phyloP scores from a whole-genome alignment of 2,329 filamentous ascomycete species.

The Amylocarpus encephaloides region DNA sequence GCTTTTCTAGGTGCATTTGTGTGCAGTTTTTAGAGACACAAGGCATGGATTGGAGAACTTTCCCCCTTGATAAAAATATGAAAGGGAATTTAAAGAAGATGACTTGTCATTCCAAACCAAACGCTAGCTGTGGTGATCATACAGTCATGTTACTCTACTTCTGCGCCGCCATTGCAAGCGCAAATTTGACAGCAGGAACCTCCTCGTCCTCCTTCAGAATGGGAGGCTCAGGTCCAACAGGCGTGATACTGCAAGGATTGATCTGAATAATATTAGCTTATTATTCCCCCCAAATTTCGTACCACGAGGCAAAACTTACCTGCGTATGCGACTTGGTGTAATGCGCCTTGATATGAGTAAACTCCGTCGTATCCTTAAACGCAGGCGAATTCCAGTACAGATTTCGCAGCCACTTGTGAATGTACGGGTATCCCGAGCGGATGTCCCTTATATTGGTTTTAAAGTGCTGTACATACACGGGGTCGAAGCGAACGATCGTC shows the following conservation, averaged over 20 bases:
- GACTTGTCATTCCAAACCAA: too few relatives aligned
- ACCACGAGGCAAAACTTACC: conserved; percentile 22
- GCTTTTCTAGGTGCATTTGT: too few relatives aligned
- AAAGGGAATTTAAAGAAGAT: too few relatives aligned
- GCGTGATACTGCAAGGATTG: conserved; percentile 68
- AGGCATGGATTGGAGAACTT: too few relatives aligned
- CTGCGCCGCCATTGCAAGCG: conserved; percentile 21
- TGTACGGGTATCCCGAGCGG: conserved; percentile 46
- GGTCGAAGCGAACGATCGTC: conserved; percentile 60
- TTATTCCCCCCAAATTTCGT: conserved; percentile 32
- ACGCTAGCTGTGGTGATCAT: too few relatives aligned
- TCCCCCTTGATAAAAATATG: too few relatives aligned
- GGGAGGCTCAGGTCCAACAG: conserved; percentile 76
- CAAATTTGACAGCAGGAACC: conserved; percentile 50
- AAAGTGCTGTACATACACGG: conserved; percentile 79
- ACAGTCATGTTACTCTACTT: conserved; percentile 12
- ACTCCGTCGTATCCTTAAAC: conserved; percentile 41
- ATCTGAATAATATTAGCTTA: conserved; percentile 43
- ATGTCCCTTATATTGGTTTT: conserved; percentile 54
- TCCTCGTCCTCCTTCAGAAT: conserved; percentile 74
- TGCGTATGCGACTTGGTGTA: conserved; percentile 77
- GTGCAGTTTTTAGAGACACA: too few relatives aligned
- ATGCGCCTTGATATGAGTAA: conserved; percentile 62
- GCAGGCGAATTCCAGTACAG: conserved; percentile 63
- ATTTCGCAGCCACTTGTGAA: conserved; percentile 60